Base-by-base conservation (phyloP, 306 rosid genomes). In the Sesbania bispinosa region DNA sequence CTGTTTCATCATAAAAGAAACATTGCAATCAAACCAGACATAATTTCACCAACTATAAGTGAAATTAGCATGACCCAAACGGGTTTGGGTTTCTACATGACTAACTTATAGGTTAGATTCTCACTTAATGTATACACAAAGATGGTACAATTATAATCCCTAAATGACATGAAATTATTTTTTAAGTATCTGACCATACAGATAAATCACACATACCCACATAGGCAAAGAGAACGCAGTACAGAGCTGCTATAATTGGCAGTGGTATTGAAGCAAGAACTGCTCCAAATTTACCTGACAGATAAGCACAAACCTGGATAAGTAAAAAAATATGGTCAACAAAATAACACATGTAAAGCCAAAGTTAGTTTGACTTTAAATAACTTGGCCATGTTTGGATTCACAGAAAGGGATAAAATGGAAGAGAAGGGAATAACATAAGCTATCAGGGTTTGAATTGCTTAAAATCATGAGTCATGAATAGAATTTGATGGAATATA, bases 221-320 rank as follows among this genome's bases (percentile, higher is more conserved):
- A 61, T 81, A 94, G 65, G 90, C 96, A 62, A 81, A 90, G 63
- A 90, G 97, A 55, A 94, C 83, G 4, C 98, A 94, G 66, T 88
- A 87, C 63, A 94, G 50, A 24, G 96, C 98, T 32, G 96, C 96
- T 62, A 85, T 19, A 71, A 94, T 86, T 45, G 98, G 88, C 48
- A 86, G 39, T 59, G 98, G 98, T 58, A 94, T 82, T 16, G 98
- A 87, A 36, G 98, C 98, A 68, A 93, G 82, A 78, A 93, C 83
- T 39, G 97, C 98, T 42, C 96, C 98, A 65, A 90, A 90, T 81
- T 90, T 94, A 41, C 96, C 98, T 94, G 92, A 39, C 19, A 52
- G 4, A 54, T 63, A 68, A 42, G 38, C 71, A 82, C 42, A 62
- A 69, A 67, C 15, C 53, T 29, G 4, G 55, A 72, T 26, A 30